phyloP scores from a whole-genome alignment of 228 moss, liverwort and hornwort species.

The Sphagnum fallax region DNA sequence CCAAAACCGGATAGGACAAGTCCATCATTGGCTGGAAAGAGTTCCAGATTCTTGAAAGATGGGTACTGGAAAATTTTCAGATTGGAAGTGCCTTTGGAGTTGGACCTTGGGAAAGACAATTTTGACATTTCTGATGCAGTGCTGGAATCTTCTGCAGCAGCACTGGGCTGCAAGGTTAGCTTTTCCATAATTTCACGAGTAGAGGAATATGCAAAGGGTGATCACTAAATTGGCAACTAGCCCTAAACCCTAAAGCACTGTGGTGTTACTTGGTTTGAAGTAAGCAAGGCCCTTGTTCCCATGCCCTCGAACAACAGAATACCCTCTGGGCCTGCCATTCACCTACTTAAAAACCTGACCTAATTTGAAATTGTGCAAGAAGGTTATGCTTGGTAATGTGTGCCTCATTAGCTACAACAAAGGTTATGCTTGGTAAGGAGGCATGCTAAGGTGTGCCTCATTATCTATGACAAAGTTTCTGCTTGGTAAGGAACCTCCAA shows the following conservation, averaged over 20 bases:
- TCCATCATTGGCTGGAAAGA: too few species aligned
- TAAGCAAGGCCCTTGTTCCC: not conserved
- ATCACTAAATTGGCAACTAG: not conserved
- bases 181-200: not conserved
- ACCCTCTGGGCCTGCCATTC: too few species aligned
- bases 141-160: slow-evolving; percentile 52
- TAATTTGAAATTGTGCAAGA: too few species aligned
- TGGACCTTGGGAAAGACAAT: slow-evolving; percentile 71
- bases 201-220: not conserved
- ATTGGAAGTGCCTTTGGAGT: slow-evolving; percentile 68
- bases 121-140: slow-evolving; percentile 64
- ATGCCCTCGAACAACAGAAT: too few species aligned
- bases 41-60: not conserved
- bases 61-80: slow-evolving; percentile 68
- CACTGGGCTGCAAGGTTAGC: slow-evolving; percentile 57
- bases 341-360: too few species aligned
- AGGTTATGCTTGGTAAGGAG: too few species aligned
- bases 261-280: not conserved
- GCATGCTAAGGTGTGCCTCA: too few species aligned
- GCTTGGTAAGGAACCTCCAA: too few species aligned
- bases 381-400: too few species aligned
- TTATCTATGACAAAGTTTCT: too few species aligned
- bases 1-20: too few species aligned
- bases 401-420: too few species aligned
- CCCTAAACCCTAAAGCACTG: not conserved